Conservation (phyloP, 2,329 filamentous ascomycete species). For the Diaporthe vaccinii region DNA sequence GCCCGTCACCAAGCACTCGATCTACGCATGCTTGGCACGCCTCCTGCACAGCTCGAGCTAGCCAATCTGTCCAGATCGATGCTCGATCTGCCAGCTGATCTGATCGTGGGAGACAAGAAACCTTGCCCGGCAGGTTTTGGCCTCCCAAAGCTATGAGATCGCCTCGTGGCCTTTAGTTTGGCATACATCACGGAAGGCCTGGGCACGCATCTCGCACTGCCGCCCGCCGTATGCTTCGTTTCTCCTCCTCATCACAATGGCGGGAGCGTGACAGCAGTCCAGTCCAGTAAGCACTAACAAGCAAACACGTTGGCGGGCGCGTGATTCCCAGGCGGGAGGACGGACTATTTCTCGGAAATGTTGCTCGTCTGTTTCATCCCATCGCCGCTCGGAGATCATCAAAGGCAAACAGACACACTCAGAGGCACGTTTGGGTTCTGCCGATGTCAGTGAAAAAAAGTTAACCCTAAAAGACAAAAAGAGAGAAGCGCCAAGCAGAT, state of each 20-base stretch:
- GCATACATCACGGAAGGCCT: not conserved
- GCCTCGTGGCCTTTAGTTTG: not conserved
- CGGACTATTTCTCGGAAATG: constrained; percentile 14
- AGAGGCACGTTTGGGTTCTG: not conserved
- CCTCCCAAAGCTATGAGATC: not conserved
- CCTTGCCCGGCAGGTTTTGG: not conserved
- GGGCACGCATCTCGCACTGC: no score
- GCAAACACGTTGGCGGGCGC: not conserved
- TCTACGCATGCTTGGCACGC: constrained; percentile 21
- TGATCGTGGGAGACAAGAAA: not conserved
- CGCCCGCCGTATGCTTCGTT: not conserved
- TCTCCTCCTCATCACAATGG: not conserved
- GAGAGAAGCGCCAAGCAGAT: not conserved
- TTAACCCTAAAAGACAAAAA: not conserved
- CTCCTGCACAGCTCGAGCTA: constrained; percentile 9
- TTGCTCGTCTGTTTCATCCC: constrained; percentile 25
- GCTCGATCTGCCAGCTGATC: constrained; percentile 15
- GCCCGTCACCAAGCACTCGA: constrained; percentile 21
- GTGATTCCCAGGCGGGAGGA: not conserved
- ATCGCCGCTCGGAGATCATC: constrained; percentile 3
- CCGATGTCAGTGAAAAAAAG: not conserved
- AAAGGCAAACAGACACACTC: not conserved
- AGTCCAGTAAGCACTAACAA: not conserved
- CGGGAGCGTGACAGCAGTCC: not conserved
- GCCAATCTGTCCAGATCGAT: not conserved